Conservation (phyloP, 2,329 filamentous ascomycete species). For the Huntiella bhutanensis region DNA sequence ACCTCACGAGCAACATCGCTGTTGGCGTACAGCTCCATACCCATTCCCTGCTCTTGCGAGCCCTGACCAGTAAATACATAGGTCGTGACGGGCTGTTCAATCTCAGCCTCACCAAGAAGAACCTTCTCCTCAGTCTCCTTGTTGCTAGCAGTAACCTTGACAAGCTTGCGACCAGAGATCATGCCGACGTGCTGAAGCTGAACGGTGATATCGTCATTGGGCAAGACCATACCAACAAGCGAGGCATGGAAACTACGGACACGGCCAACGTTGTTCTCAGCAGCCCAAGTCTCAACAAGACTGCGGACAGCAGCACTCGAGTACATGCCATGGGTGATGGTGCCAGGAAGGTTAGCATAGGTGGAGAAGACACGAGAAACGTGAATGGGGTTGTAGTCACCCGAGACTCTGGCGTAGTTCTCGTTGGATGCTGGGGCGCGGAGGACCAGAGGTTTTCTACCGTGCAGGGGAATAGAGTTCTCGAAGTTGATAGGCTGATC, state of each 20-base stretch:
- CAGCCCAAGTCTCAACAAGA: constrained; percentile 94
- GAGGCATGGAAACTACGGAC: constrained; percentile 95
- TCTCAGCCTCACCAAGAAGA: constrained; percentile 82
- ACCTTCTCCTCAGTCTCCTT: constrained; percentile 95
- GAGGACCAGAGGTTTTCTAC: constrained; percentile 72
- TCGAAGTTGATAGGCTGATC: constrained; percentile 96
- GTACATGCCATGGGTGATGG: constrained; percentile 99
- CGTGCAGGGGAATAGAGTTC: constrained; percentile 87
- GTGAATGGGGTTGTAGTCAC: constrained; percentile 97
- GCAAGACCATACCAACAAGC: constrained; percentile 95
- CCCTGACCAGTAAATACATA: constrained; percentile 98
- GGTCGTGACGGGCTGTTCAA: constrained; percentile 88
- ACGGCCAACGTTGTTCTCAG: constrained; percentile 94
- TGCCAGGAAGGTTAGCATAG: constrained; percentile 89
- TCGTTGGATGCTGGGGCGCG: constrained; percentile 93
- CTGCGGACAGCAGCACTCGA: constrained; percentile 91
- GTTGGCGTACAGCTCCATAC: constrained; percentile 93
- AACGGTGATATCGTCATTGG: constrained; percentile 86
- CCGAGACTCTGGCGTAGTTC: constrained; percentile 91
- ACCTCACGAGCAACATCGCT: constrained; percentile 90
- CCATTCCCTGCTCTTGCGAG: constrained; percentile 98
- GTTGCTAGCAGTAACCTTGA: constrained; percentile 94
- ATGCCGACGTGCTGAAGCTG: constrained; percentile 94
- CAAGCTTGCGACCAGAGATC: constrained; percentile 96
- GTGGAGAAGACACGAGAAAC: constrained; percentile 91